Evolutionary conservation across 495 filamentous ascomycete genomes (phyloP).

Genomic region (Neurospora tetraspora): DNA sequence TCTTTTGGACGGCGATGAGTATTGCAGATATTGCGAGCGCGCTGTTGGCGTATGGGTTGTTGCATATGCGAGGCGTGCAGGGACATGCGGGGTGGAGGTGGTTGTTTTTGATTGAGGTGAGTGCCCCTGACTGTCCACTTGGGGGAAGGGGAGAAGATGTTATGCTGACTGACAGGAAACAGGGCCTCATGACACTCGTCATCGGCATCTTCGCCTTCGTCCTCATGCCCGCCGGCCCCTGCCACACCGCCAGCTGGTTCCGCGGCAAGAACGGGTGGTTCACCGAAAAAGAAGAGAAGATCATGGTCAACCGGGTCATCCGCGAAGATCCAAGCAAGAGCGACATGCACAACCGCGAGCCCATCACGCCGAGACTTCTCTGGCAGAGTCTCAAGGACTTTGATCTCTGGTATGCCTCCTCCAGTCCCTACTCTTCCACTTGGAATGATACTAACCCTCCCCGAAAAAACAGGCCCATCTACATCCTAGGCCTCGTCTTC

Average conservation of each 20-base stretch:
- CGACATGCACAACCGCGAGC: slow-evolving; percentile 50
- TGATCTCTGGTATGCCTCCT: slow-evolving; percentile 49
- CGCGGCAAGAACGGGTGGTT: slow-evolving; percentile 70
- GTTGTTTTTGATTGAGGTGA: slow-evolving; percentile 24
- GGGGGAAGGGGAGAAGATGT: background rate
- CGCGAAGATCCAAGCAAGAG: slow-evolving; percentile 63
- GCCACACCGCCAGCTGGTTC: slow-evolving; percentile 57
- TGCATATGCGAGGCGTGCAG: slow-evolving; percentile 52
- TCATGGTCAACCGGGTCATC: slow-evolving; percentile 65
- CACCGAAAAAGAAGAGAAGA: slow-evolving; percentile 51
- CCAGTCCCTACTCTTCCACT: background rate
- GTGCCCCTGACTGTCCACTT: background rate
- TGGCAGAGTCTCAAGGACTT: slow-evolving; percentile 57
- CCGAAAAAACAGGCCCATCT: slow-evolving; percentile 42
- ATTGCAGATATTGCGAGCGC: slow-evolving; percentile 55
- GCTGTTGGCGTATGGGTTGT: slow-evolving; percentile 61
- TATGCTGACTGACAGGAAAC: background rate
- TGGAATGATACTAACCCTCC: background rate
- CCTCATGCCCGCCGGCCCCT: slow-evolving; percentile 63
- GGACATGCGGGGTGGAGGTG: slow-evolving; percentile 58
- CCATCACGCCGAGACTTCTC: slow-evolving; percentile 49
- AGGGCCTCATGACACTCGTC: slow-evolving; percentile 45
- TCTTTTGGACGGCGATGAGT: slow-evolving; percentile 59
- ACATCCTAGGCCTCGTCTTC: slow-evolving; percentile 53
- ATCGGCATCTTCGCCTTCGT: slow-evolving; percentile 56